Evolutionary conservation across 371 early-diverging fungal genomes (phyloP).

Genomic region (Actinomortierella wolfii): DNA sequence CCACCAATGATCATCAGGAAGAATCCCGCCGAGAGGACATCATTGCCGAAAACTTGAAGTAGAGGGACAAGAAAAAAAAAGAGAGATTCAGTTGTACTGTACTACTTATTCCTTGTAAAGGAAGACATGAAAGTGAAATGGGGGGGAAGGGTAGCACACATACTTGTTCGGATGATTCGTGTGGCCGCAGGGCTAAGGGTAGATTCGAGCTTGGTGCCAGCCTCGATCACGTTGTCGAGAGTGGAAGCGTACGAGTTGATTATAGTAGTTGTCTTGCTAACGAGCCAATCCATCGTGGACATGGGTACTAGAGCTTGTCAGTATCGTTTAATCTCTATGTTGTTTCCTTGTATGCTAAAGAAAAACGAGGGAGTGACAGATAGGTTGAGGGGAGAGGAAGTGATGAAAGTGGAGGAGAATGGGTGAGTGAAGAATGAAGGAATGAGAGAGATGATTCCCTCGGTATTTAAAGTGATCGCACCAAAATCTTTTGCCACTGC

Average conservation of each 20-base stretch:
- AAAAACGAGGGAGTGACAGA: no score
- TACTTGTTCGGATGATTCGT: not conserved
- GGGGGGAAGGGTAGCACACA: not conserved
- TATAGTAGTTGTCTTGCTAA: slow-evolving; percentile 21
- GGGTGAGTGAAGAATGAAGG: no score
- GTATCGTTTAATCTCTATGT: no score
- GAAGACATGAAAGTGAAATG: not conserved
- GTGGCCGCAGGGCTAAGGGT: slow-evolving; percentile 3
- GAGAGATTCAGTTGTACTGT: no score
- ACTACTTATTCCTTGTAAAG: no score
- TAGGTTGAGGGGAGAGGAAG: no score
- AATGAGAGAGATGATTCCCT: no score
- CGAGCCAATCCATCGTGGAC: slow-evolving; percentile 37
- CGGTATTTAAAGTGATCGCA: no score
- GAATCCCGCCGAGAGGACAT: slow-evolving; percentile 46
- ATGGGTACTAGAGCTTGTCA: no score
- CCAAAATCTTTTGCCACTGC: no score
- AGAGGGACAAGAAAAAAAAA: not conserved
- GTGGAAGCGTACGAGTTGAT: slow-evolving; percentile 36
- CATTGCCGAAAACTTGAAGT: slow-evolving; percentile 36
- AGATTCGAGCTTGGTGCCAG: slow-evolving; percentile 30
- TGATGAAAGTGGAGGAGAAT: no score
- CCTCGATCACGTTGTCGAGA: slow-evolving; percentile 36
- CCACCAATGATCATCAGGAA: slow-evolving; percentile 42
- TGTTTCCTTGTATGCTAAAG: no score